A percentile compares a stretch with the other conserved stretches of the same genome.
Evolutionary conservation across 805 yeast species (phyloP).

Genomic region (Pichia californica): DNA sequence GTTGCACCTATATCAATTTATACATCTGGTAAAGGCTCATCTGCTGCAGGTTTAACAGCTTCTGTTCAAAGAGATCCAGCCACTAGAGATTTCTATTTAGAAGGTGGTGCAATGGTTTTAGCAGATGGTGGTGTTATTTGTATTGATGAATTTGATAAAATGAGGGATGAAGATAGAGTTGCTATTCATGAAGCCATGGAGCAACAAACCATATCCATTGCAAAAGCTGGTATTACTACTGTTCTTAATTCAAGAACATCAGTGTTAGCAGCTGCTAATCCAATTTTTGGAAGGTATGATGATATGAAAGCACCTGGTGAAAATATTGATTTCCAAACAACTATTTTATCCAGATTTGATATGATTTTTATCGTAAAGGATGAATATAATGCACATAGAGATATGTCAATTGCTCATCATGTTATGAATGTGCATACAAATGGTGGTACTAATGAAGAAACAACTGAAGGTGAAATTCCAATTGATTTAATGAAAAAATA

Average conservation of each 20-base stretch:
- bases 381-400: conserved; percentile 82
- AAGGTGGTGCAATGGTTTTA: conserved; percentile 99
- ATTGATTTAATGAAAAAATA: conserved; percentile 87
- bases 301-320: conserved; percentile 96
- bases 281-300: conserved; percentile 93
- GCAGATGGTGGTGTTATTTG: conserved; percentile 99
- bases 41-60: conserved; percentile 99
- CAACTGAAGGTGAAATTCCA: conserved; percentile 77
- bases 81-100: conserved; percentile 88
- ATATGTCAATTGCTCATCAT: conserved; percentile 85
- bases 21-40: conserved; percentile 98
- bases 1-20: conserved; percentile 91
- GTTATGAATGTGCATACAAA: conserved; percentile 94
- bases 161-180: conserved; percentile 98
- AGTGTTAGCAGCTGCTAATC: conserved; percentile 97
- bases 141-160: conserved; percentile 98
- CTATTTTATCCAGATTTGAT: conserved; percentile 94
- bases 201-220: conserved; percentile 97
- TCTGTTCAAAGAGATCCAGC: conserved; percentile 88
- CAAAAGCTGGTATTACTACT: conserved; percentile 98
- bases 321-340: conserved; percentile 95
- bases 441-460: conserved; percentile 40
- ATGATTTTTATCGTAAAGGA: conserved; percentile 97
- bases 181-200: conserved; percentile 99
- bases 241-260: conserved; percentile 93